Evolutionary conservation across 2,329 filamentous ascomycete genomes (phyloP).

Genomic region (Aspergillus hiratsukae): DNA sequence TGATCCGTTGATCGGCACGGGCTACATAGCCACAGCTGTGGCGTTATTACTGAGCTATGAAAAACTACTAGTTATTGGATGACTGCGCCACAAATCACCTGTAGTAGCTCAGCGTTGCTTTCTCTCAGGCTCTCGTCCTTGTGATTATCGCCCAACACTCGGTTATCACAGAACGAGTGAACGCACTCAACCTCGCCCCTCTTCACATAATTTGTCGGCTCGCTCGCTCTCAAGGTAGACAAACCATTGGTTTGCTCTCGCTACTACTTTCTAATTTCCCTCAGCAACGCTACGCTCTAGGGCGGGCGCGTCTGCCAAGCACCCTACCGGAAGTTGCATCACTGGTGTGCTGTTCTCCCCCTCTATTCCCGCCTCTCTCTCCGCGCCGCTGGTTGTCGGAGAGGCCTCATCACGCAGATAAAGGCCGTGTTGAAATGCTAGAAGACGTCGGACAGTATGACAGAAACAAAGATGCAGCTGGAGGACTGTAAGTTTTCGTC

Average conservation of each 20-base stretch:
- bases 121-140: not conserved
- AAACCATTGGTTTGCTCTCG: conserved; percentile 4
- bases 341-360: conserved; percentile 14
- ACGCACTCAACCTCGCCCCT: not conserved
- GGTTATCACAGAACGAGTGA: not conserved
- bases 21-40: conserved; percentile 13
- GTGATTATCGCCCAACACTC: not conserved
- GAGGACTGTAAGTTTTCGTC: conserved; percentile 69
- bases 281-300: conserved; percentile 17
- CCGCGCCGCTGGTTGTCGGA: conserved; percentile 17
- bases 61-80: not conserved
- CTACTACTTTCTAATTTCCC: conserved; percentile 2
- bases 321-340: conserved; percentile 25
- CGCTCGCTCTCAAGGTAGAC: conserved; percentile 2
- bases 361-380: conserved; percentile 15
- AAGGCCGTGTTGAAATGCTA: conserved; percentile 54
- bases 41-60: not conserved
- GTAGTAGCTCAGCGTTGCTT: not conserved
- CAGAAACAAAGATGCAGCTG: conserved; percentile 74
- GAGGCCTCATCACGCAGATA: conserved; percentile 17
- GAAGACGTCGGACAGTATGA: conserved; percentile 60
- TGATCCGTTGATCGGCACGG: not conserved
- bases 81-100: conserved; percentile 7
- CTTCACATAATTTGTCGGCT: not conserved
- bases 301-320: conserved; percentile 22